Percentiles rank a stretch among this genome's conserved stretches.
Conservation (phyloP, 257 asterid species). For the Linaria vulgaris region DNA sequence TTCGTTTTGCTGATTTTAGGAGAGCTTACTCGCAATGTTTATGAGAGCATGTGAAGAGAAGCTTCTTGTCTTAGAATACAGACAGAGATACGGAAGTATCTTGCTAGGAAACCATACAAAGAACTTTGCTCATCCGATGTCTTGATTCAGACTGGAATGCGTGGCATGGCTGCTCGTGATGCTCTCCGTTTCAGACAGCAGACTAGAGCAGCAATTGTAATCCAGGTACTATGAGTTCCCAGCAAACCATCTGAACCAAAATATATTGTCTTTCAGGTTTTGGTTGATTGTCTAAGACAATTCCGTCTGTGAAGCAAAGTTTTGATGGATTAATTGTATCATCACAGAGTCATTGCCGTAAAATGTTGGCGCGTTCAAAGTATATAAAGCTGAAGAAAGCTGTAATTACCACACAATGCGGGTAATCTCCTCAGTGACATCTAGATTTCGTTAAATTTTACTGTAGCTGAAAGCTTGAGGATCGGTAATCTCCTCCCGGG, state of each 20-base stretch:
- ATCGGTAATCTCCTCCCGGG: no score
- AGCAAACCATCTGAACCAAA: constrained; percentile 11
- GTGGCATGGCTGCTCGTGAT: constrained; percentile 93
- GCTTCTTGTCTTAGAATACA: constrained; percentile 77
- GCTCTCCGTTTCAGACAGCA: constrained; percentile 84
- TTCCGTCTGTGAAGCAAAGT: constrained; percentile 4
- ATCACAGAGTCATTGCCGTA: constrained; percentile 83
- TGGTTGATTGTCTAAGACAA: background rate
- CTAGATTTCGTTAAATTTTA: background rate
- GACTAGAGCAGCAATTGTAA: constrained; percentile 76
- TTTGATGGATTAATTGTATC: constrained; percentile 30
- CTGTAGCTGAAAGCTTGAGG: background rate
- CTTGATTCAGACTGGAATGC: constrained; percentile 85
- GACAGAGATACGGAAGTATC: constrained; percentile 73
- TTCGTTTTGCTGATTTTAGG: constrained; percentile 49
- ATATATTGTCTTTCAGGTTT: constrained; percentile 11
- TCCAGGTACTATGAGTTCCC: constrained; percentile 59
- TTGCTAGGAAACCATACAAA: constrained; percentile 78
- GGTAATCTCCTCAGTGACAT: constrained; percentile 49
- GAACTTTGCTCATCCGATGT: constrained; percentile 67
- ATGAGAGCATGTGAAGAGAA: constrained; percentile 78
- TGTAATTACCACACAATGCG: constrained; percentile 81
- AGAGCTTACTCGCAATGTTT: constrained; percentile 69
- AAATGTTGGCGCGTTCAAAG: constrained; percentile 63
- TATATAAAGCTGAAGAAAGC: constrained; percentile 72